Conservation (phyloP, 805 yeast genomes). For the Spathaspora passalidarum region DNA sequence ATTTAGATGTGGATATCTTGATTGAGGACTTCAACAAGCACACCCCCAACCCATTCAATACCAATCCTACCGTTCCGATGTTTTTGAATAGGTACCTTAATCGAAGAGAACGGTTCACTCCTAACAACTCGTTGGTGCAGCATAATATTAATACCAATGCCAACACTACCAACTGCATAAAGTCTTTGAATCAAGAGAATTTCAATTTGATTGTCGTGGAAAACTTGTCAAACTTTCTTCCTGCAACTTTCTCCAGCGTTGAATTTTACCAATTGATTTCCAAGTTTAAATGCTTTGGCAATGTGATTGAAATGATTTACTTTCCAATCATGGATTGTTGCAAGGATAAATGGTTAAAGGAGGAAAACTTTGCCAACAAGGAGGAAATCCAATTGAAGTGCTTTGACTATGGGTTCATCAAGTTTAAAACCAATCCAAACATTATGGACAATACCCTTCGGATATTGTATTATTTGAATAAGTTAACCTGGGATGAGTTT, state of each 20-base stretch:
- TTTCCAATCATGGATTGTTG: conserved; percentile 37
- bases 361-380: conserved; percentile 18
- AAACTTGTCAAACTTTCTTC: conserved; percentile 53
- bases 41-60: conserved; percentile 23
- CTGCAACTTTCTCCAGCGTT: conserved; percentile 36
- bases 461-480: conserved; percentile 49
- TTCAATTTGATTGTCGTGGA: conserved; percentile 22
- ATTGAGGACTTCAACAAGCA: conserved; percentile 15
- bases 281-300: conserved; percentile 42
- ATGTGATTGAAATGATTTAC: conserved; percentile 48
- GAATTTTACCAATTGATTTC: conserved; percentile 33
- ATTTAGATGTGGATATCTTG: conserved; percentile 31
- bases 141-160: background rate
- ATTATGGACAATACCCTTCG: conserved; percentile 46
- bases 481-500: conserved; percentile 46
- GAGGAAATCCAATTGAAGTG: conserved; percentile 21
- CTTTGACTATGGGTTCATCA: conserved; percentile 52
- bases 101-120: conserved; percentile 51
- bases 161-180: background rate
- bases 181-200: conserved; percentile 8
- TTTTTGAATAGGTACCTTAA: conserved; percentile 66
- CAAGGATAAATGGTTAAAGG: conserved; percentile 3
- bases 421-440: conserved; percentile 25
- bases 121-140: background rate
- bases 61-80: conserved; percentile 27